phyloP scores from a whole-genome alignment of 2,329 filamentous ascomycete genomes.

The Cordyceps sp. region DNA sequence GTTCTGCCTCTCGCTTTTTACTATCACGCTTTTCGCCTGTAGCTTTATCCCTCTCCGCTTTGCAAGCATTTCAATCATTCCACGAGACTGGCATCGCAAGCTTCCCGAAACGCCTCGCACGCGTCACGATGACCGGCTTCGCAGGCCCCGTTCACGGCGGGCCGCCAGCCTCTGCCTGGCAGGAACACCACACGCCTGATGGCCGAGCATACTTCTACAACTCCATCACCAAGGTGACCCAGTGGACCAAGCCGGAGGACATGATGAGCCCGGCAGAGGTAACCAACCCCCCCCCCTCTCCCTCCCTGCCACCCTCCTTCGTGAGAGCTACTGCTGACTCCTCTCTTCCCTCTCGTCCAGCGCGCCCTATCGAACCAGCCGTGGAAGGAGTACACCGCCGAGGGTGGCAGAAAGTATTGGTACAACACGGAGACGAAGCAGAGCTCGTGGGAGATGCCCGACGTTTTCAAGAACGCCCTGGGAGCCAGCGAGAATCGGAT shows the following conservation, averaged over 20 bases:
- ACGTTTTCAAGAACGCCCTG: conserved; percentile 59
- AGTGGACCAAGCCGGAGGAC: conserved; percentile 89
- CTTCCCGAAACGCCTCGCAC: conserved; percentile 3
- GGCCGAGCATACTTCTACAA: conserved; percentile 90
- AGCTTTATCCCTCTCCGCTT: not conserved
- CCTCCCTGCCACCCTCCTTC: not conserved
- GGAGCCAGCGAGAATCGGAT: conserved; percentile 29
- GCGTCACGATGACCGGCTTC: conserved; percentile 20
- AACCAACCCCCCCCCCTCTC: conserved; percentile 7
- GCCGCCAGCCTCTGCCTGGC: conserved; percentile 45
- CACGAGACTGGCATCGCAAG: no score
- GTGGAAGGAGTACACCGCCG: conserved; percentile 84
- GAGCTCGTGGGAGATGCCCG: conserved; percentile 91
- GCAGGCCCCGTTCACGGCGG: conserved; percentile 8
- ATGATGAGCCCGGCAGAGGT: conserved; percentile 75
- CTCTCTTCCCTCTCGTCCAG: conserved; percentile 22
- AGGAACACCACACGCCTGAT: conserved; percentile 65
- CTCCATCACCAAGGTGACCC: conserved; percentile 64
- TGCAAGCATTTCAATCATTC: no score
- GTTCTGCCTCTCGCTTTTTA: not conserved
- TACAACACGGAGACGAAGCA: conserved; percentile 83
- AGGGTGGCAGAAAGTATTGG: conserved; percentile 86
- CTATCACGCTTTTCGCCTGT: not conserved
- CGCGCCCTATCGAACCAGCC: conserved; percentile 66
- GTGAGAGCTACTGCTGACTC: not conserved